Evolutionary conservation across 345 rosid genomes (phyloP).

Genomic region (Linum usitatissimum): DNA sequence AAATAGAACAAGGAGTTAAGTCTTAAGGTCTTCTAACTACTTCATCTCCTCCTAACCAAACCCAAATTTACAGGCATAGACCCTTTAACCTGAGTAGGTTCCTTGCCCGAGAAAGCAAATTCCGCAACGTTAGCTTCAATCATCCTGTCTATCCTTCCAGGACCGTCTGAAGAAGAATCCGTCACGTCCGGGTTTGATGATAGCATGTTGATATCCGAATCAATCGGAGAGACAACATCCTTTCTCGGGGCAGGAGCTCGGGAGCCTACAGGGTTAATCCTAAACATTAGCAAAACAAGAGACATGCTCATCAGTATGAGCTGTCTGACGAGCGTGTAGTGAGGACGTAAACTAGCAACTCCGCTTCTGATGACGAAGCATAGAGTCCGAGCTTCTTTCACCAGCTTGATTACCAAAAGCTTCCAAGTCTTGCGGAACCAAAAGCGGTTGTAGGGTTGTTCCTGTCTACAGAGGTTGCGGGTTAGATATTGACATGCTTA

Average conservation of each 20-base stretch:
- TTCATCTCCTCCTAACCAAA: slow-evolving; percentile 33
- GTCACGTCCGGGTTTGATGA: not conserved
- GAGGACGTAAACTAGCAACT: slow-evolving; percentile 28
- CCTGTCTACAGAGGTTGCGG: slow-evolving; percentile 49
- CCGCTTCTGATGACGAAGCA: slow-evolving; percentile 54
- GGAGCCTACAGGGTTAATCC: slow-evolving; percentile 26
- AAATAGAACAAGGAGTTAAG: not conserved
- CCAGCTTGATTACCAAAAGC: slow-evolving; percentile 50
- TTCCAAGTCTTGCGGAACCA: slow-evolving; percentile 48
- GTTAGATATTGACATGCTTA: slow-evolving; percentile 21
- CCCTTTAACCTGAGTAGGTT: slow-evolving; percentile 1
- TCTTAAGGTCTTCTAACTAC: not conserved
- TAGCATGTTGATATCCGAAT: slow-evolving; percentile 15
- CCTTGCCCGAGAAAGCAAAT: slow-evolving; percentile 15
- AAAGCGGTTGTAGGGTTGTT: slow-evolving; percentile 22
- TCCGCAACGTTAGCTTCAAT: slow-evolving; percentile 25
- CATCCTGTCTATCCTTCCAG: slow-evolving; percentile 22
- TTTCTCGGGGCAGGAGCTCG: not conserved
- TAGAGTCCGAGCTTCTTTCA: slow-evolving; percentile 39
- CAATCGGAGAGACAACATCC: slow-evolving; percentile 25
- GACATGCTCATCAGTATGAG: slow-evolving; percentile 39
- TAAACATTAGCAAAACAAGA: slow-evolving; percentile 47
- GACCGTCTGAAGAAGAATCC: not conserved
- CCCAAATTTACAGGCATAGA: slow-evolving; percentile 7
- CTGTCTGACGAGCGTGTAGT: slow-evolving; percentile 23